Base-by-base conservation (phyloP, 257 asterid genomes). In the Fraxinus quadrangulata region DNA sequence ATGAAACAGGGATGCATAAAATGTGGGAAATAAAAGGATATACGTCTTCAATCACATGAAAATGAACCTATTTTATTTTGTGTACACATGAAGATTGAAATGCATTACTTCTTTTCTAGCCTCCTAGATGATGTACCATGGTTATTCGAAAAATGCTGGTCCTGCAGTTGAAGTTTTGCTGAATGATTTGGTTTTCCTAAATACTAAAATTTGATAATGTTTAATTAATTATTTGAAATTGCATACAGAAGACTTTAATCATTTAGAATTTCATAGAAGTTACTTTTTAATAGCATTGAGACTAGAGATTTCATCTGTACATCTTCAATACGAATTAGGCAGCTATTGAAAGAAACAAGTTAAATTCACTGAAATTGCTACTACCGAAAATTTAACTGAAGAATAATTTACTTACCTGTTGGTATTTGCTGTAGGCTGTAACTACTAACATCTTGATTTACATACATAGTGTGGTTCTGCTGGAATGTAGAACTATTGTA, bases 401-500 rank as follows among this genome's bases (percentile, higher is more conserved):
- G 16, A 61, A 65, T 13, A 66, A 45, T 36, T 37, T 21, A 85
- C 94, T 89, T 78, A 92, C 97, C 79, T 26, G 63, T 84, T 67
- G 85, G 78, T 67, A 34, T 77, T 73, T 78, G 82, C 61, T 54
- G 89, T 73, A 81, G 83, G 86, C 77, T 80, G 89, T 82, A 77
- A 79, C 83, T 72, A 79, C 83, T 79, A 73, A 23, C 63, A 5
- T 76, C 82, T 37, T 76, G 72, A 68, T 75, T 59, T 81, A 77
- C 67, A 65, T 67, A 80, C 51, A 74, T 75, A 54, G 45, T 37
- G 66, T 51, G 84, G 70, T 61, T 73, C 79, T 71, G 87, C 47
- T 81, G 80, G 75, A 67, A 69, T 65, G 70, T 39, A 3, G 79
- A 79, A 75, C 82, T 82, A 69, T 70, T 78, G 37, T 75, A 56